Evolutionary conservation across 495 filamentous ascomycete species (phyloP).

Genomic region (Talaromyces adpressus): DNA sequence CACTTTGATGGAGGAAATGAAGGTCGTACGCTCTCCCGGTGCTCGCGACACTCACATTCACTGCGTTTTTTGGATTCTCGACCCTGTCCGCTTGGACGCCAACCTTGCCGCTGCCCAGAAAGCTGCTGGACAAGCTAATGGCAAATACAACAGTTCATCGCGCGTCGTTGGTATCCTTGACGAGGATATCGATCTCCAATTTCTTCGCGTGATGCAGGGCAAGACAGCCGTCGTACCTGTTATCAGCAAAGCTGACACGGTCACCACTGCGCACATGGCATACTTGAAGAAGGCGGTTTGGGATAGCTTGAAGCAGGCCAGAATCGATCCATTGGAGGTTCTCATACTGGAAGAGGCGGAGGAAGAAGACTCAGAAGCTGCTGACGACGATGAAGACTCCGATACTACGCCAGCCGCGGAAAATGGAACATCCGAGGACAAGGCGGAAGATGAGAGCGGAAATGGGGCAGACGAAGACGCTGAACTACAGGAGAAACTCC

Average conservation of each 20-base stretch:
- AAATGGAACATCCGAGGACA: conserved; percentile 16
- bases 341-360: conserved; percentile 72
- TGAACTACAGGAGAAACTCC: background rate
- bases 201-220: conserved; percentile 79
- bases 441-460: conserved; percentile 7
- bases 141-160: conserved; percentile 39
- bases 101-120: conserved; percentile 65
- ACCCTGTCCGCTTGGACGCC: conserved; percentile 77
- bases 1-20: conserved; percentile 95
- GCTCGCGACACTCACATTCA: conserved; percentile 96
- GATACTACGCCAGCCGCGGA: conserved; percentile 11
- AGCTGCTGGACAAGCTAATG: conserved; percentile 42
- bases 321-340: conserved; percentile 82
- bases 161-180: conserved; percentile 61
- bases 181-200: conserved; percentile 83
- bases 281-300: conserved; percentile 87
- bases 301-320: conserved; percentile 75
- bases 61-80: conserved; percentile 87
- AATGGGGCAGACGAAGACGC: conserved; percentile 2
- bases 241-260: conserved; percentile 94
- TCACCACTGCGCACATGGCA: conserved; percentile 89
- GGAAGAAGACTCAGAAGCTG: conserved; percentile 48
- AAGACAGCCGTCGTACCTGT: conserved; percentile 96
- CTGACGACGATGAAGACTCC: conserved; percentile 17
- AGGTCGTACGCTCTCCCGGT: conserved; percentile 87